Percentiles rank a stretch among this genome's conserved stretches.
Evolutionary conservation across 441 rosid genomes (phyloP).

Genomic region (Populus hybrid): DNA sequence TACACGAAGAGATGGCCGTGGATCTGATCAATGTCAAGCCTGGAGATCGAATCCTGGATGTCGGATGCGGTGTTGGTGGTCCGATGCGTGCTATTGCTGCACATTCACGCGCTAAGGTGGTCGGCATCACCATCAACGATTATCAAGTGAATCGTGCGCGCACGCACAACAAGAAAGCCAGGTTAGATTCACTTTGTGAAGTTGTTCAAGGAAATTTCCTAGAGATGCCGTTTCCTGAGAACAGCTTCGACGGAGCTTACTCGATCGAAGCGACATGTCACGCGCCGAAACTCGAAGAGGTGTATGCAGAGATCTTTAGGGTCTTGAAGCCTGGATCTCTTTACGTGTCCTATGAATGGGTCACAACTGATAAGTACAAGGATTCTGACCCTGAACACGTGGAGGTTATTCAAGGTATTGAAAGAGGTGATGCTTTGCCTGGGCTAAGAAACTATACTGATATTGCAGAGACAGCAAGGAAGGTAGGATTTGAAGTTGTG

Average conservation of each 20-base stretch:
- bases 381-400: conserved; percentile 50
- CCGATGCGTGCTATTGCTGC: conserved; percentile 95
- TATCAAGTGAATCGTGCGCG: conserved; percentile 85
- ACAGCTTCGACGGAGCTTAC: conserved; percentile 88
- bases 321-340: conserved; percentile 77
- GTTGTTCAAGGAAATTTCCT: conserved; percentile 84
- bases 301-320: conserved; percentile 70
- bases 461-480: conserved; percentile 58
- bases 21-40: conserved; percentile 61
- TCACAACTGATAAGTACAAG: conserved; percentile 64
- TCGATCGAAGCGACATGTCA: conserved; percentile 94
- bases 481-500: conserved; percentile 78
- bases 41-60: conserved; percentile 61
- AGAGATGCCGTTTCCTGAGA: conserved; percentile 69
- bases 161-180: conserved; percentile 78
- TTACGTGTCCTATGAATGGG: conserved; percentile 88
- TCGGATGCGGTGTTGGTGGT: conserved; percentile 92
- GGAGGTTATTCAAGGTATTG: conserved; percentile 78
- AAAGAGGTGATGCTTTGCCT: conserved; percentile 83
- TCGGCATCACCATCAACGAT: conserved; percentile 90
- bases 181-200: conserved; percentile 66
- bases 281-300: conserved; percentile 82
- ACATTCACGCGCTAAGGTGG: conserved; percentile 70
- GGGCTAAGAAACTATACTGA: conserved; percentile 61
- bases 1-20: conserved; percentile 79